Evolutionary conservation across 225 moss, liverwort and hornwort species (phyloP).

Genomic region (Bryum argenteum): DNA sequence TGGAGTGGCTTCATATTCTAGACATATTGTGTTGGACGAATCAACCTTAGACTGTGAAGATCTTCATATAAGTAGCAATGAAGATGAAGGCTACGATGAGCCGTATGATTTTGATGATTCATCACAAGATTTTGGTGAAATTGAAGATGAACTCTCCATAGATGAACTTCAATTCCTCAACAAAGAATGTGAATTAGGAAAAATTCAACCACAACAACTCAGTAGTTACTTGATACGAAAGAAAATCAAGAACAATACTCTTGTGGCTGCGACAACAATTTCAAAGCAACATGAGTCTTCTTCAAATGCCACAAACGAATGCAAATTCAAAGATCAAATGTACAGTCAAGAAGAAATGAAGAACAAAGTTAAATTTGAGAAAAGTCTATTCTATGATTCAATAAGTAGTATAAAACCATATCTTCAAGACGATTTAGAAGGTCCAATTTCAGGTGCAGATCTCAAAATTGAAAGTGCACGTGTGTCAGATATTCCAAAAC

Average conservation of each 20-base stretch:
- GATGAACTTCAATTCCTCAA: constrained; percentile 17
- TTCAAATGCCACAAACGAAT: fast-evolving
- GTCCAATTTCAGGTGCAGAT: neutral
- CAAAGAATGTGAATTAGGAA: neutral
- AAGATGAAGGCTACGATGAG: neutral
- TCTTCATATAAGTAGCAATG: fast-evolving
- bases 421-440: constrained; percentile 28
- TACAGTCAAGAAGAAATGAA: neutral
- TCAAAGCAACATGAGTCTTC: neutral
- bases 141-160: constrained; percentile 1
- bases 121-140: fast-evolving
- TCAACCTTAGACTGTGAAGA: fast-evolving
- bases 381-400: neutral
- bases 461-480: constrained; percentile 26
- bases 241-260: neutral
- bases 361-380: constrained; percentile 5
- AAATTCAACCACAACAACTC: neutral
- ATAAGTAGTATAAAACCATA: constrained; percentile 30
- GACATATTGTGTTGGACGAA: neutral
- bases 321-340: neutral
- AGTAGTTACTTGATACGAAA: neutral
- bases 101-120: neutral
- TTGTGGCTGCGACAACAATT: neutral
- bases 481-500: constrained; percentile 4
- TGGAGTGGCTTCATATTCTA: fast-evolving